phyloP scores from a whole-genome alignment of 495 filamentous ascomycete species.

The Wilcoxina mikolae region DNA sequence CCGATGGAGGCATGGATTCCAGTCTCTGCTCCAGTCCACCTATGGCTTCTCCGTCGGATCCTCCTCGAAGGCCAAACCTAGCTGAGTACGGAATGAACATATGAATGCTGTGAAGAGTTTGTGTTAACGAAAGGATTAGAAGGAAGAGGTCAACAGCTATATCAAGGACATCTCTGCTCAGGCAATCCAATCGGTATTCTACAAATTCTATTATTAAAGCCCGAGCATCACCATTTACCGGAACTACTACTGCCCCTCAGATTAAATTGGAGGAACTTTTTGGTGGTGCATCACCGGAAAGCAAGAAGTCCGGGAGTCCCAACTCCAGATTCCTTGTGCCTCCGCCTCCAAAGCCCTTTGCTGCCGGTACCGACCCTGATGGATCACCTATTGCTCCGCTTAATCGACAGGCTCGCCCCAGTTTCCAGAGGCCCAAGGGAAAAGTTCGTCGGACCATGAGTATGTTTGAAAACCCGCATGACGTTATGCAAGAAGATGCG shows the following conservation, averaged over 20 bases:
- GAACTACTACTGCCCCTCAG: conserved; percentile 9
- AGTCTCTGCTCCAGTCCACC: conserved; percentile 24
- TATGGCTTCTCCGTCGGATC: conserved; percentile 14
- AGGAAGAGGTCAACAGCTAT: conserved; percentile 26
- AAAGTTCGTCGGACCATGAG: conserved; percentile 81
- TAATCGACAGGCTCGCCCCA: conserved; percentile 39
- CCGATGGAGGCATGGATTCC: conserved; percentile 4
- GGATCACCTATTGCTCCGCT: conserved; percentile 59
- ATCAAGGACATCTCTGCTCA: conserved; percentile 22
- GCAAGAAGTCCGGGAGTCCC: conserved; percentile 16
- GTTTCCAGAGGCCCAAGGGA: conserved; percentile 57
- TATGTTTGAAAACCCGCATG: conserved; percentile 89
- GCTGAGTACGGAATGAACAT: conserved; percentile 22
- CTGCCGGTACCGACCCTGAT: conserved; percentile 38
- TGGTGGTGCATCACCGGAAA: conserved; percentile 18
- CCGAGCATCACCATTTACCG: background rate
- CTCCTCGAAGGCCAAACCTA: conserved; percentile 11
- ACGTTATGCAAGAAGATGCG: conserved; percentile 58
- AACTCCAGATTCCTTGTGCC: conserved; percentile 32
- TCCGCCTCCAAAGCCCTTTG: conserved; percentile 44
- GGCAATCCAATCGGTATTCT: conserved; percentile 14
- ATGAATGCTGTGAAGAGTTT: background rate
- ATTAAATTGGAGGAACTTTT: conserved; percentile 27
- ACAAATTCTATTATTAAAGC: conserved; percentile 22
- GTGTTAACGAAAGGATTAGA: conserved; percentile 18